Evolutionary conservation across 2,329 filamentous ascomycete genomes (phyloP).

Genomic region (Colletotrichum sp.): DNA sequence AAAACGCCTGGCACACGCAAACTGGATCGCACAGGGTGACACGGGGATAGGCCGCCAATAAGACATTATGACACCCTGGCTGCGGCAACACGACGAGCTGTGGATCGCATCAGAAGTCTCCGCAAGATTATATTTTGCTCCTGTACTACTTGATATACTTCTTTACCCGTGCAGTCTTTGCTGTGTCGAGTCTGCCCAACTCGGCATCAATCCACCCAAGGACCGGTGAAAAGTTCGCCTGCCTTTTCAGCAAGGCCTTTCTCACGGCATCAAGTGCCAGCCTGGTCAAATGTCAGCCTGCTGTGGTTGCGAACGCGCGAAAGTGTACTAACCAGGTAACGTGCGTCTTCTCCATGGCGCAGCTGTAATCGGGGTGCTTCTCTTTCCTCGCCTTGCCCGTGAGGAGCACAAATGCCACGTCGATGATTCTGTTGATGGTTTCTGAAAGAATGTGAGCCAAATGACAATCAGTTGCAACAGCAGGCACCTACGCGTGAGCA

Average conservation of each 20-base stretch:
- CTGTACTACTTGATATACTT: background rate
- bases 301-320: background rate
- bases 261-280: conserved; percentile 13
- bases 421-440: conserved; percentile 69
- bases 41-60: background rate
- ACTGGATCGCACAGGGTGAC: background rate
- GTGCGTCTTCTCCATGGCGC: conserved; percentile 65
- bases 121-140: background rate
- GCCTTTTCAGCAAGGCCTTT: background rate
- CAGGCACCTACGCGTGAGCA: conserved; percentile 67
- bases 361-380: conserved; percentile 58
- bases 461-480: background rate
- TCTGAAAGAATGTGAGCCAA: conserved; percentile 38
- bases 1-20: background rate
- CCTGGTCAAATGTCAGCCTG: background rate
- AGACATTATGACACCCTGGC: background rate
- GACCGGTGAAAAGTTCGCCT: conserved; percentile 11
- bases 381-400: conserved; percentile 55
- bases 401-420: conserved; percentile 68
- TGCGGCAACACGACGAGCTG: background rate
- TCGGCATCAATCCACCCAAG: conserved; percentile 11
- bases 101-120: background rate
- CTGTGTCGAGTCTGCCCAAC: background rate
- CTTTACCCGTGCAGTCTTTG: background rate
- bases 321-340: conserved; percentile 60